Evolutionary conservation across 2,329 filamentous ascomycete genomes (phyloP).

Genomic region (Canariomyces notabilis): DNA sequence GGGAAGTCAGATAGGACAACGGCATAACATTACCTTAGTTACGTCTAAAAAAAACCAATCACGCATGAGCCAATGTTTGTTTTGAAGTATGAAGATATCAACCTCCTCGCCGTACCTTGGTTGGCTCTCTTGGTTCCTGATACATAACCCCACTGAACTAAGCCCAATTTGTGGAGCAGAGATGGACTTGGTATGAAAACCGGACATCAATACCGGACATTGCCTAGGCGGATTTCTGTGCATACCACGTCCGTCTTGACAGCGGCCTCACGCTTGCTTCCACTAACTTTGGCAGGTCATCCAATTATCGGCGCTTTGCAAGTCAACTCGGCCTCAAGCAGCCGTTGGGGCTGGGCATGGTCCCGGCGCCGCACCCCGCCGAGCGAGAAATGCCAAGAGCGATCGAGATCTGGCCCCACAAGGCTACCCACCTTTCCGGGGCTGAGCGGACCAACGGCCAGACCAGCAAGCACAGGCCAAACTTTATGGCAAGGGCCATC

Average conservation of each 20-base stretch:
- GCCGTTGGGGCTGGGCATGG: neutral
- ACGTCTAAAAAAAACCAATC: too few relatives aligned
- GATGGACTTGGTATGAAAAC: neutral
- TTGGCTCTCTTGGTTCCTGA: too few relatives aligned
- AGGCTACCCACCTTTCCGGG: neutral
- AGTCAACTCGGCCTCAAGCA: too few relatives aligned
- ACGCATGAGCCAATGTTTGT: too few relatives aligned
- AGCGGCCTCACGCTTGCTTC: neutral
- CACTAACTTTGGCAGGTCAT: neutral
- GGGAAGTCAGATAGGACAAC: too few relatives aligned
- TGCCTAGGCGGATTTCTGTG: neutral
- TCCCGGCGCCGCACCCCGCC: too few relatives aligned
- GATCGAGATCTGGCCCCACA: neutral
- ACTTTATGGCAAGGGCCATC: conserved; percentile 7
- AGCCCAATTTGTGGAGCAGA: too few relatives aligned
- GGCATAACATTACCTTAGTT: too few relatives aligned
- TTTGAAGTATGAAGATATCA: too few relatives aligned
- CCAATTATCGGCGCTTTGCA: too few relatives aligned
- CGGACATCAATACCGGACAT: neutral
- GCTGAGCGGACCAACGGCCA: neutral
- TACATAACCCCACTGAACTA: too few relatives aligned
- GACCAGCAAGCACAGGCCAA: conserved; percentile 11
- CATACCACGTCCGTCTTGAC: neutral
- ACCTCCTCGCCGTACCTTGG: too few relatives aligned
- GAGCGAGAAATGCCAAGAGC: neutral